Evolutionary conservation across 148 eudicot genomes (phyloP).

Genomic region (Camellia granthamiana): DNA sequence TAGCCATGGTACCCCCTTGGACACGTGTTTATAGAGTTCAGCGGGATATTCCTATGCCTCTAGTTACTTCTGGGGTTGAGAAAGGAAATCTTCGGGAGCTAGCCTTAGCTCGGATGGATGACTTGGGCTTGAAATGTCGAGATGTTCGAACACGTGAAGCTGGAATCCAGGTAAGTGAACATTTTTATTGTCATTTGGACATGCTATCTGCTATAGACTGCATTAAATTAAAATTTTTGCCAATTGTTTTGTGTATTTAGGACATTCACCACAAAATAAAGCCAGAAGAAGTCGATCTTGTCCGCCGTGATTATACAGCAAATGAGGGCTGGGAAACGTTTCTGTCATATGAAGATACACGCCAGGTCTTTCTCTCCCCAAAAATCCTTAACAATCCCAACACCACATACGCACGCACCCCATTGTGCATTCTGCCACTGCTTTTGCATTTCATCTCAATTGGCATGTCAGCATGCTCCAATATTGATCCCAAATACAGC

Average conservation of each 20-base stretch:
- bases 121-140: constrained; percentile 90
- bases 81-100: constrained; percentile 98
- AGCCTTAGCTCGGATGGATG: constrained; percentile 98
- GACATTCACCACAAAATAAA: constrained; percentile 94
- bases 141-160: constrained; percentile 99
- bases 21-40: constrained; percentile 99
- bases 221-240: background rate
- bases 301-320: constrained; percentile 97
- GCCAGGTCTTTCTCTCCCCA: constrained; percentile 49
- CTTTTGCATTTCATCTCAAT: background rate
- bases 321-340: constrained; percentile 99
- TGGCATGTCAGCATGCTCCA: constrained; percentile 4
- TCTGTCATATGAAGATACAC: constrained; percentile 92
- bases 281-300: constrained; percentile 95
- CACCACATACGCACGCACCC: background rate
- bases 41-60: constrained; percentile 98
- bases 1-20: constrained; percentile 99
- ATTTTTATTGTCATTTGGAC: background rate
- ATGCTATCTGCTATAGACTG: background rate
- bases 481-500: background rate
- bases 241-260: constrained; percentile 30
- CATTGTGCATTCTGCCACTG: background rate
- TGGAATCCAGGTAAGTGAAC: constrained; percentile 75
- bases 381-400: background rate
- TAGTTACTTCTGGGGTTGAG: constrained; percentile 98